A percentile compares a stretch with the other conserved stretches of the same genome.
These are phyloP conservation scores for Tephrocybe sp. DNA, from an alignment of 768 basidiomycete species.

Conservation along the genomic window DNA sequence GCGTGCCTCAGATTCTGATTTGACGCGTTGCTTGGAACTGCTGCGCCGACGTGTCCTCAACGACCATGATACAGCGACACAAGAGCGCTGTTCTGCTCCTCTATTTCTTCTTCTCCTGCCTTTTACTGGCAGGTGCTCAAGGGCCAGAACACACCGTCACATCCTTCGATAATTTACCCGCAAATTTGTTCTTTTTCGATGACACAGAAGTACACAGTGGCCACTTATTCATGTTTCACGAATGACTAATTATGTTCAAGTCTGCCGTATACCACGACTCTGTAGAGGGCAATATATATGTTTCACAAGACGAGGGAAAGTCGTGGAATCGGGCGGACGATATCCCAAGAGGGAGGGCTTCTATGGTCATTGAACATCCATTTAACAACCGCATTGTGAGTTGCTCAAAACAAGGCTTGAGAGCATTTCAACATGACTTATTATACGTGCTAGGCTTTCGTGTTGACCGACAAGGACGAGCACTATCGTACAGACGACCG, in stretches of 20 bases:
- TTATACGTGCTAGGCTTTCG: slow-evolving; percentile 62
- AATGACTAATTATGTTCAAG: slow-evolving; percentile 24
- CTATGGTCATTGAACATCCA: slow-evolving; percentile 85
- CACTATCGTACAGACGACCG: slow-evolving; percentile 91
- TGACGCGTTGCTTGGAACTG: slow-evolving; percentile 9
- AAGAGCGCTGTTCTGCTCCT: slow-evolving; percentile 19
- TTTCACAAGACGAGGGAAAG: slow-evolving; percentile 90
- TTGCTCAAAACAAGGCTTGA: slow-evolving; percentile 6
- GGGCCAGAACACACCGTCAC: slow-evolving; percentile 49
- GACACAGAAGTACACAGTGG: slow-evolving; percentile 72
- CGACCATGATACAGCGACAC: slow-evolving; percentile 25
- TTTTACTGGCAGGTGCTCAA: slow-evolving; percentile 30
- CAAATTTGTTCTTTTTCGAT: slow-evolving; percentile 87
- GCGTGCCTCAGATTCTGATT: slow-evolving; percentile 10
- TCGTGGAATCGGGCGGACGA: slow-evolving; percentile 50
- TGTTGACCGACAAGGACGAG: slow-evolving; percentile 66
- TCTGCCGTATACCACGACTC: slow-evolving; percentile 82
- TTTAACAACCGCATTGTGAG: slow-evolving; percentile 74
- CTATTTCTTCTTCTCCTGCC: slow-evolving; percentile 17
- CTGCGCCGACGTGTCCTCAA: slow-evolving; percentile 20
- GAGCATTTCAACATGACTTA: background rate
- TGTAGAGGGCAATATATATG: slow-evolving; percentile 62
- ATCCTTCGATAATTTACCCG: slow-evolving; percentile 72
- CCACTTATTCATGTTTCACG: background rate
- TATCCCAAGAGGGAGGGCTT: slow-evolving; percentile 56